Evolutionary conservation across 169 alveolate genomes (phyloP), one percentile per base, ranked within the genome.

Genomic region (Eimeria acervulina): DNA sequence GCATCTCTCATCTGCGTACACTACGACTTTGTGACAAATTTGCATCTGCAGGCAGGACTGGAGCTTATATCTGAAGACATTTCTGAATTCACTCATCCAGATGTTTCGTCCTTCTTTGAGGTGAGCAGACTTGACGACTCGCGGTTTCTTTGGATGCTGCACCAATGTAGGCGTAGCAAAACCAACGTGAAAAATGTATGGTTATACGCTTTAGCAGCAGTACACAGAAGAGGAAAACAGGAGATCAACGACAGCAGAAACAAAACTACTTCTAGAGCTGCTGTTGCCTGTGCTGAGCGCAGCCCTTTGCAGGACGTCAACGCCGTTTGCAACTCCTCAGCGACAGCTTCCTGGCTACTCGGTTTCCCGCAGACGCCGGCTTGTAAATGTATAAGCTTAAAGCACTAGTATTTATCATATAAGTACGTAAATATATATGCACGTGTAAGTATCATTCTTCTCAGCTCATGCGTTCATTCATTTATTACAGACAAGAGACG

Each of bases 1-100:
- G 68, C 8, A 70, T 28, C 40, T 1, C 26, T 44, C 21, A 2
- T 12, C n/a, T 70, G 40, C n/a, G 8, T 21, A 21, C 28, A 63
- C 28, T 63, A 63, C 8, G 33, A 21, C 33, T 8, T 63, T 28
- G 21, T 28, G 2, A 23, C 10, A 4, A 5, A 8, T 21, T 38
- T 59, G 61, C 38, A 21, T 83, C 70, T 51, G 52, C 91, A 83
- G 91, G 70, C 91, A 28, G 91, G 74, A 31, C 47, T 83, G 42
- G 91, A 83, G 91, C 21, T 40, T 2, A 28, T 51, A 19, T 52
- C 91, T 8, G 44, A n/a, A 36, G 47, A 51, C 66, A n/a, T 83
- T 52, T 47, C 68, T 23, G 91, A 83, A 33, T 33, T 83, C 28
- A 1, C 23, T 23, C 91, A 83, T 31, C 91, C 70, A 5, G 68